Conservation (phyloP, 2,329 filamentous ascomycete genomes). For the Aureobasidium subglaciale region DNA sequence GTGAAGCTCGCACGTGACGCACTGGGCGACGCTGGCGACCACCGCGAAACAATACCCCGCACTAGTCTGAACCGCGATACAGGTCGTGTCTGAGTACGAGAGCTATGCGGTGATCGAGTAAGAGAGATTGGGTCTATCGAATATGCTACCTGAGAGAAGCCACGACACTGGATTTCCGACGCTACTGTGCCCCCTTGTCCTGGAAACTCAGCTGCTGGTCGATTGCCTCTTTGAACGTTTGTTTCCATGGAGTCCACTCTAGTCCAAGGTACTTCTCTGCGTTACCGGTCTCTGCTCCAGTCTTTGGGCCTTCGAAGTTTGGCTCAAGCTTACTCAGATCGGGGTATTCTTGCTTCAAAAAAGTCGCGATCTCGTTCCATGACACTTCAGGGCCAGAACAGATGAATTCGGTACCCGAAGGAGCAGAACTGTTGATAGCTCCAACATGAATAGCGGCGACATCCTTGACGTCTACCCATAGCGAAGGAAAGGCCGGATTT, state of each 20-base stretch:
- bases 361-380: slow-evolving; percentile 19
- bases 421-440: slow-evolving; percentile 17
- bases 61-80: no score
- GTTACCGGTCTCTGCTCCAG: neutral
- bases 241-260: neutral
- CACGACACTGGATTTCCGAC: neutral
- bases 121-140: no score
- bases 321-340: slow-evolving; percentile 16
- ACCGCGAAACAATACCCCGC: no score
- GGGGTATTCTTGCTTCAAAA: slow-evolving; percentile 20
- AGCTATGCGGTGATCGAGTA: no score
- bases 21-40: neutral
- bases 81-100: no score
- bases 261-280: neutral
- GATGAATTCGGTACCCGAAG: slow-evolving; percentile 18
- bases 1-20: neutral
- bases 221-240: neutral
- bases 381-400: slow-evolving; percentile 9
- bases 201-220: slow-evolving; percentile 7
- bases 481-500: slow-evolving; percentile 18
- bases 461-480: slow-evolving; percentile 24
- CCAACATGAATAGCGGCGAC: slow-evolving; percentile 24
- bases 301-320: neutral
- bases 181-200: neutral
- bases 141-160: no score